A percentile compares a stretch with the other conserved stretches of the same genome.
Evolutionary conservation across 2,329 filamentous ascomycete species (phyloP).

Genomic region (Dothideomycetes sp.): DNA sequence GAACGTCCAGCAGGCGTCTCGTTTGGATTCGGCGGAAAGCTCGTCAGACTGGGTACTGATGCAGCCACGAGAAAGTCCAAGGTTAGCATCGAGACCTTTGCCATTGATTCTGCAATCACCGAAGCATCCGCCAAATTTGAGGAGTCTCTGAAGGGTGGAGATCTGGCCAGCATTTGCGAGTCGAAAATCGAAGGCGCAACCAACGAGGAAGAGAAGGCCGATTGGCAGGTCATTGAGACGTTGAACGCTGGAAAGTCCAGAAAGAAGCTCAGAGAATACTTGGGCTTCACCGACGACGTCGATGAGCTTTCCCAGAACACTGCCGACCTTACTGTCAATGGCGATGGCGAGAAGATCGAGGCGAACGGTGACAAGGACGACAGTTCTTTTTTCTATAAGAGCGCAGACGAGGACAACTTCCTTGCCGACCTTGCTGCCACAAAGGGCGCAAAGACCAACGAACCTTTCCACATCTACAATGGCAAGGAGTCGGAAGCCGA

Average conservation of each 20-base stretch:
- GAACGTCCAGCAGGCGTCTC: conserved; percentile 75
- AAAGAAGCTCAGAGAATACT: conserved; percentile 73
- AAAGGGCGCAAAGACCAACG: conserved; percentile 86
- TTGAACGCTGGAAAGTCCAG: conserved; percentile 77
- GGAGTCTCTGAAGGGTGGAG: conserved; percentile 63
- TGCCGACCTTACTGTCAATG: conserved; percentile 29
- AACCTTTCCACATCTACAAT: conserved; percentile 81
- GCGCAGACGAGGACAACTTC: conserved; percentile 70
- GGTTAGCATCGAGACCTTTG: conserved; percentile 76
- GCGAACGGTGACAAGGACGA: conserved; percentile 21
- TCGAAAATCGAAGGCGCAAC: conserved; percentile 63
- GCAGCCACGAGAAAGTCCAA: conserved; percentile 55
- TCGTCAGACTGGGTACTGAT: conserved; percentile 66
- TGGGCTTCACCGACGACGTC: conserved; percentile 63
- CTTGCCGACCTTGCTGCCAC: conserved; percentile 73
- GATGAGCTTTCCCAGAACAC: conserved; percentile 35
- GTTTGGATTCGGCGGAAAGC: conserved; percentile 91
- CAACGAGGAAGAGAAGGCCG: conserved; percentile 84
- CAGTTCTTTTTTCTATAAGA: conserved; percentile 62
- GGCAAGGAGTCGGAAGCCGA: conserved; percentile 78
- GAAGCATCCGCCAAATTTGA: conserved; percentile 80
- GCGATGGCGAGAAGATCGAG: conserved; percentile 40
- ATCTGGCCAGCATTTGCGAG: conserved; percentile 70
- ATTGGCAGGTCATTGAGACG: conserved; percentile 91
- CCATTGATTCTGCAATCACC: conserved; percentile 77